A percentile compares a stretch with the other conserved stretches of the same genome.
Conservation (phyloP, 2,329 filamentous ascomycete genomes). For the Clathrospora elynae region DNA sequence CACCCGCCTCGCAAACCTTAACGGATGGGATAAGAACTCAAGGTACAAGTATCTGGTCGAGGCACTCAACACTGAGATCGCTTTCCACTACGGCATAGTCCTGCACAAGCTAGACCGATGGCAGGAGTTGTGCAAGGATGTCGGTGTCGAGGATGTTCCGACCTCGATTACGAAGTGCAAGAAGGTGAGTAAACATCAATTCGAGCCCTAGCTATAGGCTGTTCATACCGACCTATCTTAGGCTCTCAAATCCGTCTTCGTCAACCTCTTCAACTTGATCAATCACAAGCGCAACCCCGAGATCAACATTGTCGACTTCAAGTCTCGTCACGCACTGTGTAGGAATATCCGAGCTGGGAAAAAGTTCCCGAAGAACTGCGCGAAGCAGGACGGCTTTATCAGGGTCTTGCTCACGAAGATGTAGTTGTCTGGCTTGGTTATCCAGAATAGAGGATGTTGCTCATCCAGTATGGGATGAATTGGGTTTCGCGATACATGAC, state of each 20-base stretch:
- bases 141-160: constrained; percentile 15
- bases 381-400: constrained; percentile 33
- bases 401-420: constrained; percentile 23
- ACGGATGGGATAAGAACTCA: constrained; percentile 10
- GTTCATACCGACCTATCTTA: too few species aligned
- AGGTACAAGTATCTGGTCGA: constrained; percentile 7
- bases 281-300: constrained; percentile 23
- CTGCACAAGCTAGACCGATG: constrained; percentile 25
- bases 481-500: too few species aligned
- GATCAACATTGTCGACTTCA: constrained; percentile 19
- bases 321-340: constrained; percentile 12
- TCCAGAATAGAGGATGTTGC: too few species aligned
- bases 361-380: constrained; percentile 12
- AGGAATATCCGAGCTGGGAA: constrained; percentile 10
- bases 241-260: constrained; percentile 13
- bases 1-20: constrained; percentile 20
- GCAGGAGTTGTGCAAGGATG: constrained; percentile 27
- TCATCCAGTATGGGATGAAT: not conserved
- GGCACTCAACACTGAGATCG: constrained; percentile 29
- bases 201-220: too few species aligned
- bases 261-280: constrained; percentile 31
- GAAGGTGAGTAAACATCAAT: constrained; percentile 16
- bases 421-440: too few species aligned
- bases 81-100: too few species aligned
- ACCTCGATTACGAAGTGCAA: constrained; percentile 23